Evolutionary conservation across 2,329 filamentous ascomycete genomes (phyloP).

Genomic region (Aspergillus sp.): DNA sequence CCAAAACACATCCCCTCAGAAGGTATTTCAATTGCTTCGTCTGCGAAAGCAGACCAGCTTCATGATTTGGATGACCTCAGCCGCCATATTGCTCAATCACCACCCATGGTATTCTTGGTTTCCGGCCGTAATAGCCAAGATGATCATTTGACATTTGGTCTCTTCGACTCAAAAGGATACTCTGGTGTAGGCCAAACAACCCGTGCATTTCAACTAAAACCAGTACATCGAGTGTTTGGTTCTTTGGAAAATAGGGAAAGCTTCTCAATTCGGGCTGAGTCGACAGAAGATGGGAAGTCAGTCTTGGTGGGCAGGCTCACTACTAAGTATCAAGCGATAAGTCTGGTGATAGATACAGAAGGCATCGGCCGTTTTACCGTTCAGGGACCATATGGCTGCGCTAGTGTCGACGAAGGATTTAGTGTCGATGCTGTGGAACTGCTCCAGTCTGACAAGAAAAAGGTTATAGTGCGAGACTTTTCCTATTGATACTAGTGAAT

Average conservation of each 20-base stretch:
- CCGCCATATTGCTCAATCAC: neutral
- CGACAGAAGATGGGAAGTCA: neutral
- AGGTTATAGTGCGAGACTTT: too few relatives aligned
- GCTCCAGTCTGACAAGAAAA: neutral
- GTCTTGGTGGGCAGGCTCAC: neutral
- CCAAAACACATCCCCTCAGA: neutral
- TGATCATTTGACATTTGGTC: neutral
- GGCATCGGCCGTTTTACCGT: neutral
- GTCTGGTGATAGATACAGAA: neutral
- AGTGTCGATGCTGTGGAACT: neutral
- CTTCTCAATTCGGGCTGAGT: neutral
- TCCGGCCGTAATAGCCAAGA: neutral
- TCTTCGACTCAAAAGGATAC: neutral
- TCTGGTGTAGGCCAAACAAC: neutral
- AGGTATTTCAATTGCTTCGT: neutral
- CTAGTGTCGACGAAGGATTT: neutral
- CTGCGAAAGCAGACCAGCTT: neutral
- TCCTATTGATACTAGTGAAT: too few relatives aligned
- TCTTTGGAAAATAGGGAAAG: neutral
- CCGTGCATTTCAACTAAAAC: neutral
- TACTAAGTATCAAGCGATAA: neutral
- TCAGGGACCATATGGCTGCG: neutral
- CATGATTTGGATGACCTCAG: neutral
- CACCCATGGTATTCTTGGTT: neutral
- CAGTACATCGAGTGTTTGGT: neutral